Conservation (phyloP, 148 eudicot species). For the Polygonum aviculare region DNA sequence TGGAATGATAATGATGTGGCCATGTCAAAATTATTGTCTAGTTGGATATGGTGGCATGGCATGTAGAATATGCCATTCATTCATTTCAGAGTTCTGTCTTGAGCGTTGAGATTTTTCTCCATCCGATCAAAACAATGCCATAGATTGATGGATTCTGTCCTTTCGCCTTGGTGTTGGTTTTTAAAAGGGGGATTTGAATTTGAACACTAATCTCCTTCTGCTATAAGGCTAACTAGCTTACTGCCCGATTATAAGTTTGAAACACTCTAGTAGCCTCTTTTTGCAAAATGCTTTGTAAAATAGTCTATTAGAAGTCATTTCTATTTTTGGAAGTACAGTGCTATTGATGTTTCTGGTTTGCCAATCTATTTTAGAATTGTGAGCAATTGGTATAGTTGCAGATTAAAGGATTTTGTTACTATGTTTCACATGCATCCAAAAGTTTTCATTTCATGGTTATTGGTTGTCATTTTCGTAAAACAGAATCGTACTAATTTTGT, state of each 20-base stretch:
- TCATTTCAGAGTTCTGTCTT: background rate
- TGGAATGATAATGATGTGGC: background rate
- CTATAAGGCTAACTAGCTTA: too few species aligned
- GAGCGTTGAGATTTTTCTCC: background rate
- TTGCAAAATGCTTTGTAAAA: background rate
- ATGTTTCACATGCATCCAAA: background rate
- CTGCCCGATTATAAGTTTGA: too few species aligned
- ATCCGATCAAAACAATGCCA: background rate
- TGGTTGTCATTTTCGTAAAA: background rate
- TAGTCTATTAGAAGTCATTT: background rate
- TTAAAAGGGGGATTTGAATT: background rate
- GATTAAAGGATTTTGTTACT: background rate
- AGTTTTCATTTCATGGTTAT: background rate
- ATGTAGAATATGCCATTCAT: background rate
- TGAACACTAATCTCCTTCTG: too few species aligned
- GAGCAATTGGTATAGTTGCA: background rate
- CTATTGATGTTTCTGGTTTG: background rate
- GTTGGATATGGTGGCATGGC: background rate
- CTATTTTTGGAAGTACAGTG: background rate
- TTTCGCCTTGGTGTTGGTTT: background rate
- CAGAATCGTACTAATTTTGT: background rate
- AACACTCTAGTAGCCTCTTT: background rate
- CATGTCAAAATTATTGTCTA: background rate
- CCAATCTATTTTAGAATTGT: background rate
- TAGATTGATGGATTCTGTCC: background rate